Evolutionary conservation across 805 yeast genomes (phyloP), one percentile per base, ranked within the genome.

Genomic region (Teunomyces stri): DNA sequence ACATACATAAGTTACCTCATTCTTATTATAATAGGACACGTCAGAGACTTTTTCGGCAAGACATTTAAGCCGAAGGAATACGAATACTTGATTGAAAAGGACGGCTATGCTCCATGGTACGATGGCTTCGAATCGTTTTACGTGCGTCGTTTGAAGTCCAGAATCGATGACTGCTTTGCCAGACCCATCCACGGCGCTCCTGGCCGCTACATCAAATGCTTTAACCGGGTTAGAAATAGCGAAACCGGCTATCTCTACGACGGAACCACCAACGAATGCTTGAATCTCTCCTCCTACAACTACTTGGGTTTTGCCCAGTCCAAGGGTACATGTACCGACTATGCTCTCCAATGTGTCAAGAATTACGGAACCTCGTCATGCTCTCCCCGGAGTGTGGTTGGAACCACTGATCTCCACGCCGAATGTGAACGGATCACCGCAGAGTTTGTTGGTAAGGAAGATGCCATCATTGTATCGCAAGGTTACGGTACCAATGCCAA

Each of bases 121-220:
- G 87, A 94, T 21, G 92, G 90, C 41, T 90, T 92, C 64, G 99
- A 94, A 68, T 82, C 88, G 53, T 95, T 94, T 65, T 94, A 91
- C 66, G 85, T 91, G 37, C 85, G 99, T 59, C 84, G 98, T 59
- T 79, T 94, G 75, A 91, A 94, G 65, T 80, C 79, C 56, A 86
- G 96, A 68, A 80, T 94, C 49, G 96, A 88, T 64, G 98, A 92
- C 69, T 89, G 97, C 67, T 94, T 94, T 66, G 89, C 95, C 1
- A 82, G 96, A 64, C 97, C 97, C 37, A 89, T 95, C n/a, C 86
- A 87, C 50, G 98, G 97, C 44, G 98, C 92, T 16, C 98, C 99
- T 1, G 99, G 99, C 22, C 82, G 99, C 65, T 85, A 75, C 60
- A 83, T 92, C 57, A 80, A 83, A 48, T 85, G 96, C 58, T 84